Conservation (phyloP, 257 asterid species). For the Ilex asprella region DNA sequence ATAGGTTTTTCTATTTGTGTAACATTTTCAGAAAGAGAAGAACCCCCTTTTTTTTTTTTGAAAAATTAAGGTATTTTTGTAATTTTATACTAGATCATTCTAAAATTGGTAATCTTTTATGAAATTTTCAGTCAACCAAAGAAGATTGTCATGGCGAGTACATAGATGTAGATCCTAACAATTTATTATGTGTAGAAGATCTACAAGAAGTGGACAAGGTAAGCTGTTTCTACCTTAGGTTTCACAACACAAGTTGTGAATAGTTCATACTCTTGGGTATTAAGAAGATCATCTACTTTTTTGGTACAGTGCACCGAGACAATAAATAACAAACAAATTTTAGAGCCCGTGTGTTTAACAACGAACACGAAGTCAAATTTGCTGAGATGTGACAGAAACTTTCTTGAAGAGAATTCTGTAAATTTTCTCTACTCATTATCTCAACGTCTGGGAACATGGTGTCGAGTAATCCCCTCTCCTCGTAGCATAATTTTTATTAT, state of each 20-base stretch:
- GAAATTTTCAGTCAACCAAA: conserved; percentile 11
- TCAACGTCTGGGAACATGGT: conserved; percentile 11
- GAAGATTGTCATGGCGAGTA: conserved; percentile 10
- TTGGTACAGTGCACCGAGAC: too few relatives aligned
- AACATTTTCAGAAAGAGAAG: too few relatives aligned
- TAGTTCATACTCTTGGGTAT: neutral
- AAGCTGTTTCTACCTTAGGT: neutral
- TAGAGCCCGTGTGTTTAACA: too few relatives aligned
- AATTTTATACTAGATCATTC: too few relatives aligned
- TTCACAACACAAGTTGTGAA: neutral
- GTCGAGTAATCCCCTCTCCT: conserved; percentile 24
- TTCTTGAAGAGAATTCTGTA: conserved; percentile 16
- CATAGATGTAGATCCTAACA: neutral
- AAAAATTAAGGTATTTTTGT: too few relatives aligned
- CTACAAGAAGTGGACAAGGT: conserved; percentile 9
- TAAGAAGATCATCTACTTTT: too few relatives aligned
- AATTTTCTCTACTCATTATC: conserved; percentile 12
- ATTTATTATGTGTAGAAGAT: conserved; percentile 1
- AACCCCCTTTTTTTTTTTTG: too few relatives aligned
- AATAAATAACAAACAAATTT: too few relatives aligned
- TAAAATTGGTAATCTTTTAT: neutral
- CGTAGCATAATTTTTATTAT: too few relatives aligned
- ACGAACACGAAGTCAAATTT: conserved; percentile 16
- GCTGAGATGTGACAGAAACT: neutral
- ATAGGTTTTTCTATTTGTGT: too few relatives aligned